Conservation (phyloP, 1,284 basidiomycete species). For the Fistulinella cinereoalba region DNA sequence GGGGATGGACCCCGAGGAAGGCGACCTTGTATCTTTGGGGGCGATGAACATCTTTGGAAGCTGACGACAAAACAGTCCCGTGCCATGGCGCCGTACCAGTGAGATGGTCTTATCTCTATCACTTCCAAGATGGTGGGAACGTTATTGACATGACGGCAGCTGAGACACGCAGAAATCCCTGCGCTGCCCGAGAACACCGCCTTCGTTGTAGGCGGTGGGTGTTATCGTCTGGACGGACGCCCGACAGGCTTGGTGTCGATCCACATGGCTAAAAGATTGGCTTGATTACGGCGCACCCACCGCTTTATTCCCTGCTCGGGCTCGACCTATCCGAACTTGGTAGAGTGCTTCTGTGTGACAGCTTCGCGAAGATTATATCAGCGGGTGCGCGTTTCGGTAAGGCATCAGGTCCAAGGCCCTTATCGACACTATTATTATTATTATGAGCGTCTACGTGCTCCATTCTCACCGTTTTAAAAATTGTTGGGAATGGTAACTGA, state of each 20-base stretch:
- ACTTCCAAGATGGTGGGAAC: slow-evolving; percentile 66
- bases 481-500: background rate
- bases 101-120: background rate
- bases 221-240: background rate
- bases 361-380: slow-evolving; percentile 81
- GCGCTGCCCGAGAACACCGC: slow-evolving; percentile 69
- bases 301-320: slow-evolving; percentile 78
- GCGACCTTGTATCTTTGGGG: background rate
- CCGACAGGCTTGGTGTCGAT: background rate
- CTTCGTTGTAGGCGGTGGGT: slow-evolving; percentile 73
- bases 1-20: background rate
- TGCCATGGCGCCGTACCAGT: too few species aligned
- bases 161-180: slow-evolving; percentile 65
- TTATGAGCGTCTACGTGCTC: slow-evolving; percentile 44
- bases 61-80: background rate
- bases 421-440: slow-evolving; percentile 63
- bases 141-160: slow-evolving; percentile 76
- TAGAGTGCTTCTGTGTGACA: slow-evolving; percentile 78
- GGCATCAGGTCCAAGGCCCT: slow-evolving; percentile 73
- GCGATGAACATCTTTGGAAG: background rate
- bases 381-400: slow-evolving; percentile 79
- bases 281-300: slow-evolving; percentile 62
- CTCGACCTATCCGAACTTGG: slow-evolving; percentile 54
- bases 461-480: slow-evolving; percentile 1
- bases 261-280: slow-evolving; percentile 69